Conservation (phyloP, 768 basidiomycete genomes). For the Lactarius vividus region DNA sequence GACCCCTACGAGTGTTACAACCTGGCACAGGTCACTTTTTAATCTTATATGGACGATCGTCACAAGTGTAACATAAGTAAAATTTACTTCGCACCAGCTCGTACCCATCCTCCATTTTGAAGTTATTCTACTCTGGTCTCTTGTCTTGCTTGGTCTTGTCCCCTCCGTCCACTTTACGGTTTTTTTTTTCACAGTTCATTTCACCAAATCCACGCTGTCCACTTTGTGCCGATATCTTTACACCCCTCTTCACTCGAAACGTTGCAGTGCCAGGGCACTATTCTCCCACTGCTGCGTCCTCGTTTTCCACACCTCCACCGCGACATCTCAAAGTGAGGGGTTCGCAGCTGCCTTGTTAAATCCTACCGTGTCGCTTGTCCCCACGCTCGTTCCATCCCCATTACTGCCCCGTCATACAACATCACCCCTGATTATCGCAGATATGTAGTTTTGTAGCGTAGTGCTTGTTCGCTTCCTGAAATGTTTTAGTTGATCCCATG, state of each 20-base stretch:
- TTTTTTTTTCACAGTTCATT: background rate
- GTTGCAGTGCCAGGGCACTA: slow-evolving; percentile 13
- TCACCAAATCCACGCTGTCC: slow-evolving; percentile 2
- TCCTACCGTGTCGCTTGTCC: slow-evolving; percentile 18
- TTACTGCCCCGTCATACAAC: slow-evolving; percentile 25
- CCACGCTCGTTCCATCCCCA: background rate
- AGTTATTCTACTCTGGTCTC: slow-evolving; percentile 20
- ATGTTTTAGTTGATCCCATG: slow-evolving; percentile 20
- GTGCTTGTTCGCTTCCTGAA: slow-evolving; percentile 28
- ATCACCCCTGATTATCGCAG: slow-evolving; percentile 28
- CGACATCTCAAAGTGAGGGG: slow-evolving; percentile 28
- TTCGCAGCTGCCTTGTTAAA: slow-evolving; percentile 3
- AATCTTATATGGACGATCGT: slow-evolving; percentile 25
- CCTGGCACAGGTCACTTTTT: slow-evolving; percentile 4
- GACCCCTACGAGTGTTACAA: background rate
- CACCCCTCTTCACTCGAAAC: background rate
- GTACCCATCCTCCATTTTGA: slow-evolving; percentile 20
- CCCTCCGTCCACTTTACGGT: background rate
- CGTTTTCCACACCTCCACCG: slow-evolving; percentile 29
- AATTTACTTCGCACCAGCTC: slow-evolving; percentile 19
- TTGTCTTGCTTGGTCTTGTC: slow-evolving; percentile 17
- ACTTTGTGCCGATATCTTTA: slow-evolving; percentile 11
- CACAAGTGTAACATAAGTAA: slow-evolving; percentile 24
- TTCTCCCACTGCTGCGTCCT: slow-evolving; percentile 24
- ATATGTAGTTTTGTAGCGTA: slow-evolving; percentile 38